Base-by-base conservation (phyloP, 805 yeast genomes). In the Kuraishia piskuri region DNA sequence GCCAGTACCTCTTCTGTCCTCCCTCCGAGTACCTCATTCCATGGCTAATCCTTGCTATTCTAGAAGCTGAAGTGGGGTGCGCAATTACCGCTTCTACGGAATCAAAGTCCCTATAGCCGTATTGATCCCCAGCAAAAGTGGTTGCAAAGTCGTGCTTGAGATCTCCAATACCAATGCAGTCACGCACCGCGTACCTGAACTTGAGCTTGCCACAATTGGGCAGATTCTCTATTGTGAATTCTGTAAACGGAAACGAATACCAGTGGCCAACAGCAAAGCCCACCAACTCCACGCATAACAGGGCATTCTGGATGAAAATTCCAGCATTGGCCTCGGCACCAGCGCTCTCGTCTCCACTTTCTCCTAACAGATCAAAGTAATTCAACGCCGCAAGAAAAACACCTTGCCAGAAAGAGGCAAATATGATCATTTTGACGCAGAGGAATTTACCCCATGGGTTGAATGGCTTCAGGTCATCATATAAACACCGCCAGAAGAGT, bases 381-480 rank as follows among this genome's bases (percentile, higher is more conserved):
- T 77, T 71, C 48, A 86, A 61, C 0, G 81, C 62, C 3, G 82
- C 80, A 48, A 88, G 69, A 1, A 83, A 58, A 8, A 86, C 70
- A 0, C 95, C 90, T 65, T 94, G 99, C 99, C 99, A 94, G 66
- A 90, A 94, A n/a, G 96, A 88, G 22, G 97, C 98, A 75, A 94
- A 94, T 50, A 94, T 91, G 53, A 94, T 90, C 57, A 90, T 76
- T 64, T 94, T 94, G 49, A 94, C 96, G 70, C 97, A 90, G 45
- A 94, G 66, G 66, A 94, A 94, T 69, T 91, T 91, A 10, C 95
- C 90, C 79, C 94, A 83, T 2, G 98, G 98, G 53, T 88, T 79
- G 71, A 85, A 91, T 1, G 85, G 87, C 52, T 72, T 77, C 59
- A 94, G 74, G 61, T 91, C 97, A 2, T 63, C 65, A 70, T 87